Percentiles rank a stretch among this genome's conserved stretches.
These are phyloP conservation scores for Artomyces pyxidatus DNA, from an alignment of 768 basidiomycete genomes.

Conservation along the genomic window DNA sequence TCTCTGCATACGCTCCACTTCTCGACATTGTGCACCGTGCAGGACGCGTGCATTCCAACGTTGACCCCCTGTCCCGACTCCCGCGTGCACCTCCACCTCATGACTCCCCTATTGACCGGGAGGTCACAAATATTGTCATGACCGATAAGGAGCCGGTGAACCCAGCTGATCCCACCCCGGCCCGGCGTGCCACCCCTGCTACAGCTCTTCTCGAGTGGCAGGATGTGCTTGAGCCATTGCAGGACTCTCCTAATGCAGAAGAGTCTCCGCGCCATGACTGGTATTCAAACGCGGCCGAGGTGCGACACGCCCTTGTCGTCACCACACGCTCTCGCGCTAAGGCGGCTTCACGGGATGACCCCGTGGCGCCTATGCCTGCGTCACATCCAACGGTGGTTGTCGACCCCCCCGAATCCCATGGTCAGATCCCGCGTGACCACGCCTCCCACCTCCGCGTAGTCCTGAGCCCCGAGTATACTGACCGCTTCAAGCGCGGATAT, in stretches of 20 bases:
- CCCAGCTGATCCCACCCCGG: neutral
- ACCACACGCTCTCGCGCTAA: neutral
- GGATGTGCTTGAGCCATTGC: neutral
- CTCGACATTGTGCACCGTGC: slow-evolving; percentile 31
- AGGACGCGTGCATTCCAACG: slow-evolving; percentile 31
- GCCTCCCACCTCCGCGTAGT: neutral
- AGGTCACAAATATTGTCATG: neutral
- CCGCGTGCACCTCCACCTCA: slow-evolving; percentile 17
- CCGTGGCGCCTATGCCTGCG: no score
- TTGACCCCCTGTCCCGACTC: slow-evolving; percentile 31
- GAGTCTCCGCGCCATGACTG: no score
- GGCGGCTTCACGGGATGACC: no score
- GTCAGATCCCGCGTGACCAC: neutral
- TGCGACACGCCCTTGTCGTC: neutral
- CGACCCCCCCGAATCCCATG: neutral
- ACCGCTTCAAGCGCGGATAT: neutral
- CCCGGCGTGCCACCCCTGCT: neutral
- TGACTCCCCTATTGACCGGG: neutral
- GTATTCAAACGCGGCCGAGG: no score
- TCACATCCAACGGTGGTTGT: no score
- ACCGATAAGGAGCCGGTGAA: neutral
- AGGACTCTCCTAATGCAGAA: no score
- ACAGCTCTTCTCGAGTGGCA: neutral
- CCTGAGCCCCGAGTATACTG: neutral
- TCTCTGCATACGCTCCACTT: slow-evolving; percentile 26